A percentile compares a stretch with the other conserved stretches of the same genome.
phyloP scores from a whole-genome alignment of 805 yeast species.

The Wickerhamomyces chambardii region DNA sequence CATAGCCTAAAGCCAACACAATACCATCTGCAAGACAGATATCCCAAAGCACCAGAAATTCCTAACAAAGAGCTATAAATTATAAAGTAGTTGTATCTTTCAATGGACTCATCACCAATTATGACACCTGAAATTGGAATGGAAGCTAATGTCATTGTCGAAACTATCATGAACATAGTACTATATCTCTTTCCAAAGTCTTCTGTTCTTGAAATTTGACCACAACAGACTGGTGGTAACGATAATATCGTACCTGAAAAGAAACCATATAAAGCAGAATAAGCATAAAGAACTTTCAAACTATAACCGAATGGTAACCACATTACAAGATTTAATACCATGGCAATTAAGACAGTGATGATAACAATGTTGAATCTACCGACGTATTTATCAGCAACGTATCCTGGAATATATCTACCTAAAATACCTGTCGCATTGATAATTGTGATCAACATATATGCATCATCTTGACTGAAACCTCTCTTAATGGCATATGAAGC shows the following conservation, averaged over 20 bases:
- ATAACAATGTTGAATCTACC: constrained; percentile 43
- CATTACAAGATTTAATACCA: constrained; percentile 22
- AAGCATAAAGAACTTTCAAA: constrained; percentile 26
- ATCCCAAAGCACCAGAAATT: constrained; percentile 23
- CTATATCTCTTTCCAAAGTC: constrained; percentile 44
- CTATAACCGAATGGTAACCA: constrained; percentile 31
- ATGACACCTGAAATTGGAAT: constrained; percentile 38
- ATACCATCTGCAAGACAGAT: constrained; percentile 26
- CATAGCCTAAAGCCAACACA: constrained; percentile 29
- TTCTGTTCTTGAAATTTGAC: constrained; percentile 41
- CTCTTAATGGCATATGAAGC: constrained; percentile 38
- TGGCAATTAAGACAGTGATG: constrained; percentile 21
- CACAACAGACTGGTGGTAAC: constrained; percentile 45
- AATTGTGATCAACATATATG: constrained; percentile 35
- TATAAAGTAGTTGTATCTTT: constrained; percentile 30
- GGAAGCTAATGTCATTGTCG: constrained; percentile 36
- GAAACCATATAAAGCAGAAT: constrained; percentile 38
- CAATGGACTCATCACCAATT: constrained; percentile 21
- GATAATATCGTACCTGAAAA: constrained; percentile 43
- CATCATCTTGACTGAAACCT: constrained; percentile 29
- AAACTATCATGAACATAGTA: constrained; percentile 43
- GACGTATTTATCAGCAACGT: constrained; percentile 27
- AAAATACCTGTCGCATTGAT: constrained; percentile 31
- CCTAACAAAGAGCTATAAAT: constrained; percentile 30
- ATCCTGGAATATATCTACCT: constrained; percentile 31